Evolutionary conservation across 148 eudicot species (phyloP).

Genomic region (Rhododendron henanense): DNA sequence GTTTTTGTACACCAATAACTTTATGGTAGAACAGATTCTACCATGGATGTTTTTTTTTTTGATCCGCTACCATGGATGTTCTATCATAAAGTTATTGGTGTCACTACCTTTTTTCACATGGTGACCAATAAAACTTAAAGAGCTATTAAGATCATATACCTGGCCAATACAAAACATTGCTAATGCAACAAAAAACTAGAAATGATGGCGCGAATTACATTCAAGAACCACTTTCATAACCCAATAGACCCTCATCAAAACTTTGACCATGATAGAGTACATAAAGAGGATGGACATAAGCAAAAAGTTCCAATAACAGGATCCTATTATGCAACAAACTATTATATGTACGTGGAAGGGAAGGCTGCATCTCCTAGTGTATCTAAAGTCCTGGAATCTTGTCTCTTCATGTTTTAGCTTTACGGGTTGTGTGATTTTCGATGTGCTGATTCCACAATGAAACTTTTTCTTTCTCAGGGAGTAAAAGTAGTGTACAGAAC

Average conservation of each 20-base stretch:
- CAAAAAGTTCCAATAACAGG: not conserved
- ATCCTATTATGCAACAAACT: not conserved
- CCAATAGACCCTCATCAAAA: not conserved
- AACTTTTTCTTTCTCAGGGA: constrained; percentile 39
- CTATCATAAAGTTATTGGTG: constrained; percentile 85
- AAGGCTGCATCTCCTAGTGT: constrained; percentile 81
- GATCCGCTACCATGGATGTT: constrained; percentile 66
- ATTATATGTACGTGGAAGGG: constrained; percentile 50
- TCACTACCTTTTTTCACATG: constrained; percentile 49
- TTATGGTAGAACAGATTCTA: too few relatives aligned
- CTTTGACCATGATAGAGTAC: not conserved
- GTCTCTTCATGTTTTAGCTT: not conserved
- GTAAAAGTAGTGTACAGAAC: constrained; percentile 34
- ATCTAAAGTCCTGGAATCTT: constrained; percentile 71
- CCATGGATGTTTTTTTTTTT: too few relatives aligned
- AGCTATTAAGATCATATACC: not conserved
- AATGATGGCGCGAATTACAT: not conserved
- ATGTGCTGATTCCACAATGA: not conserved
- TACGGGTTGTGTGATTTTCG: not conserved
- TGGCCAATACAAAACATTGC: not conserved
- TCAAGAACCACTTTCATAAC: not conserved
- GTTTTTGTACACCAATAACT: too few relatives aligned
- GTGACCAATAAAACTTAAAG: not conserved
- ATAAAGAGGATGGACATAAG: not conserved
- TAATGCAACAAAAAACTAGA: not conserved